These are phyloP conservation scores for Mangifera indica DNA, from an alignment of 345 rosid genomes.

Conservation along the genomic window DNA sequence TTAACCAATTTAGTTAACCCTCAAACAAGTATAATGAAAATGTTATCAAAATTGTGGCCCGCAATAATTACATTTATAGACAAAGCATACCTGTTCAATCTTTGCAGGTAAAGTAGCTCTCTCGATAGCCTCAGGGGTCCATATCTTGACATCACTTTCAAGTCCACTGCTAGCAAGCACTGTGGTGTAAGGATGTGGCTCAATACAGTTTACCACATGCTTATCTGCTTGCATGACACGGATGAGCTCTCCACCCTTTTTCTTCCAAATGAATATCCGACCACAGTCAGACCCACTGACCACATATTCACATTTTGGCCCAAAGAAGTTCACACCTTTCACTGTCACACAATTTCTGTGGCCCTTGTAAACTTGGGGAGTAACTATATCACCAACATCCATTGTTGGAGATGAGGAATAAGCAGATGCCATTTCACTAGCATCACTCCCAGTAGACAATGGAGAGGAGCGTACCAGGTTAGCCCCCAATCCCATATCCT, in stretches of 20 bases:
- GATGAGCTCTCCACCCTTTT: constrained; percentile 67
- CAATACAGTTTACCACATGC: constrained; percentile 78
- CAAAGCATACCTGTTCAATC: constrained; percentile 60
- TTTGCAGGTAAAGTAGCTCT: constrained; percentile 65
- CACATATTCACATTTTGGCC: constrained; percentile 87
- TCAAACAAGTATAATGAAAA: not conserved
- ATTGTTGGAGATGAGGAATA: constrained; percentile 20
- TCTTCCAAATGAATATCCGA: constrained; percentile 87
- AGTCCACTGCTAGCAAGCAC: constrained; percentile 87
- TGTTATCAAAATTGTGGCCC: not conserved
- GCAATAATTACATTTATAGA: not conserved
- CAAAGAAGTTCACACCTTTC: constrained; percentile 83
- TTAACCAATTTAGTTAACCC: not conserved
- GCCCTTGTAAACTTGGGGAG: constrained; percentile 71
- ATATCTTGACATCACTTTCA: constrained; percentile 79
- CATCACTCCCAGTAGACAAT: constrained; percentile 29
- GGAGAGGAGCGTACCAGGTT: constrained; percentile 40
- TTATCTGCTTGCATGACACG: constrained; percentile 81
- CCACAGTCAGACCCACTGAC: constrained; percentile 98
- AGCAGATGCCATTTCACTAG: constrained; percentile 30
- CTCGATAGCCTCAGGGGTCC: constrained; percentile 71
- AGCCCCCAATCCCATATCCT: constrained; percentile 75
- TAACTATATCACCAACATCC: constrained; percentile 25
- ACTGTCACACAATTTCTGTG: constrained; percentile 73
- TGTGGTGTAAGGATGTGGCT: constrained; percentile 69